These are phyloP conservation scores for Inonotus hispidus DNA, from an alignment of 1,284 basidiomycete species.

Conservation along the genomic window DNA sequence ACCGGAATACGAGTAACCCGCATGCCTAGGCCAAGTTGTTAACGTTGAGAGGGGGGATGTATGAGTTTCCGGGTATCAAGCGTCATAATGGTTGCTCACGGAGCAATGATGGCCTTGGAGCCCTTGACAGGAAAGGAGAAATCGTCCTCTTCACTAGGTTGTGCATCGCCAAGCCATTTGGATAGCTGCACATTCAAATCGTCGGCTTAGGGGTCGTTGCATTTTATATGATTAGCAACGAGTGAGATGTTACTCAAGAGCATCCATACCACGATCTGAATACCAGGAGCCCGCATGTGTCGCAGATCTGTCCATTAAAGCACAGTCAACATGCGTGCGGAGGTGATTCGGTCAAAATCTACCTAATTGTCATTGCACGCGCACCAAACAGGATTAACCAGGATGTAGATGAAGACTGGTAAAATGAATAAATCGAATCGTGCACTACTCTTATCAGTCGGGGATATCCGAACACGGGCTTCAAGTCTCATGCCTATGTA, in stretches of 20 bases:
- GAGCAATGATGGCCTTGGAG: conserved; percentile 94
- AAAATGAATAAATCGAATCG: neutral
- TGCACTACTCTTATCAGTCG: neutral
- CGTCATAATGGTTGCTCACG: conserved; percentile 48
- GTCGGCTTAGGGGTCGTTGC: conserved; percentile 36
- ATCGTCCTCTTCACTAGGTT: conserved; percentile 37
- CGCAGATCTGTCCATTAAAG: conserved; percentile 43
- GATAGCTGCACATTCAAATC: conserved; percentile 59
- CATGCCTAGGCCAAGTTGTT: conserved; percentile 61
- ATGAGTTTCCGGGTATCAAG: neutral
- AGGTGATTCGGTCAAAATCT: neutral
- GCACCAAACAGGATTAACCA: neutral
- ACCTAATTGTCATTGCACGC: conserved; percentile 14
- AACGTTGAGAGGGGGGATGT: neutral
- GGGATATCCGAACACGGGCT: neutral
- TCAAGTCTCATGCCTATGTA: neutral
- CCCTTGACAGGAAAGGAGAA: conserved; percentile 62
- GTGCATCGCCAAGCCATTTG: conserved; percentile 59
- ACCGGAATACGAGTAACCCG: conserved; percentile 94
- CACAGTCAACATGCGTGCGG: neutral
- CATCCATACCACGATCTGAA: conserved; percentile 53
- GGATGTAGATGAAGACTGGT: neutral
- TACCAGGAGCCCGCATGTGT: conserved; percentile 95
- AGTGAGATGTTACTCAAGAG: neutral
- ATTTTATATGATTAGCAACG: neutral